Percentiles rank a stretch among this genome's conserved stretches.
phyloP scores from a whole-genome alignment of 495 filamentous ascomycete species.

The Lasiosphaeria hispida region DNA sequence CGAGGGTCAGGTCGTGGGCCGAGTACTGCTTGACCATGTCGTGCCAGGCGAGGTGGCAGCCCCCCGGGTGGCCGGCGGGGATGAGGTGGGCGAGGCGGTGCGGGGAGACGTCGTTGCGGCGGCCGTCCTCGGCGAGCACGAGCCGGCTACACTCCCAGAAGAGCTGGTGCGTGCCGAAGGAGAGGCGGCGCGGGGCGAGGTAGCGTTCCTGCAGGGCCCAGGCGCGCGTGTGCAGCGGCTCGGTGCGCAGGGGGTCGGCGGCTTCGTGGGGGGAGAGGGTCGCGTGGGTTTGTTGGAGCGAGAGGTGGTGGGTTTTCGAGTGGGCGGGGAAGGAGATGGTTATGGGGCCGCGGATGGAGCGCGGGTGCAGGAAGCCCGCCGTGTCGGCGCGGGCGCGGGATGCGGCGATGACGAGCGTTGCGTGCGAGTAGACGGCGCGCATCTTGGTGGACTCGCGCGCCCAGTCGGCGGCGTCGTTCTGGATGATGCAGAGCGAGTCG shows the following conservation, averaged over 20 bases:
- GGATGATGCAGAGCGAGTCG: too few species aligned
- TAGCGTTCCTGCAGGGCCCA: slow-evolving; percentile 18
- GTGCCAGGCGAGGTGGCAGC: slow-evolving; percentile 16
- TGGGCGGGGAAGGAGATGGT: too few species aligned
- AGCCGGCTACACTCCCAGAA: slow-evolving; percentile 5
- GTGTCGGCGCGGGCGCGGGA: neutral
- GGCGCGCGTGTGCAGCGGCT: neutral
- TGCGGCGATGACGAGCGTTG: slow-evolving; percentile 24
- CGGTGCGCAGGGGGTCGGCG: neutral
- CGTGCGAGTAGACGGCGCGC: slow-evolving; percentile 18
- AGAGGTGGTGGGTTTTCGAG: too few species aligned
- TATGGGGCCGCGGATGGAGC: too few species aligned
- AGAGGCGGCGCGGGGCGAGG: slow-evolving; percentile 15
- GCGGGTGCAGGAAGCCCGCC: neutral
- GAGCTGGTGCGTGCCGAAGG: neutral
- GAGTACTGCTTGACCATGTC: slow-evolving; percentile 27
- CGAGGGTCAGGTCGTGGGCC: slow-evolving; percentile 16
- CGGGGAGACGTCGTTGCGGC: too few species aligned
- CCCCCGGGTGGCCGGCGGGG: too few species aligned
- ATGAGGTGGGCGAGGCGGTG: too few species aligned
- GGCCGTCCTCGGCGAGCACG: too few species aligned
- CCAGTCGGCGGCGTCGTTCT: slow-evolving; percentile 12
- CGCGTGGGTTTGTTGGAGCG: too few species aligned
- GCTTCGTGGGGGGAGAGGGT: neutral
- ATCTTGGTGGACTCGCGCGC: slow-evolving; percentile 10